phyloP scores from a whole-genome alignment of 1,139 yeast genomes.

The Diutina pseudorugosa region DNA sequence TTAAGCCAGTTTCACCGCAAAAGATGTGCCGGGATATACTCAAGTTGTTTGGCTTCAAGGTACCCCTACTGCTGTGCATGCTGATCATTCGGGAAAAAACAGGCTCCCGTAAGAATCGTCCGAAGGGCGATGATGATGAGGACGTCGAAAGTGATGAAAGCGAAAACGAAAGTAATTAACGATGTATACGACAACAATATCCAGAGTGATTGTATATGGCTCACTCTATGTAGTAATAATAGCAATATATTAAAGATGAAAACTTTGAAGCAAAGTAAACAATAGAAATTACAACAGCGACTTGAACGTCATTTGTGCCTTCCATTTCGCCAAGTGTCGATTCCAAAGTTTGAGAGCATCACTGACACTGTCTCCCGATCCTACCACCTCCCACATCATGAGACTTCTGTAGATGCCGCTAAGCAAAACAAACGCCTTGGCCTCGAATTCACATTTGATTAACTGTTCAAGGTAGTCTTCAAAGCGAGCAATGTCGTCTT shows the following conservation, averaged over 20 bases:
- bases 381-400: not conserved
- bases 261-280: not conserved
- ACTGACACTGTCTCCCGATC: not conserved
- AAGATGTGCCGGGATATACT: not conserved
- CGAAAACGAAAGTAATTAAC: not conserved
- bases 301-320: not conserved
- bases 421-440: not conserved
- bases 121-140: not conserved
- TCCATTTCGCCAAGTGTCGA: not conserved
- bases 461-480: constrained; percentile 14
- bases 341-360: not conserved
- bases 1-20: not conserved
- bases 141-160: not conserved
- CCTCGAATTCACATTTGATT: constrained; percentile 8
- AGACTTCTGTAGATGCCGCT: not conserved
- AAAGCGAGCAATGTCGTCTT: constrained; percentile 38
- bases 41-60: not conserved
- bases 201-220: not conserved
- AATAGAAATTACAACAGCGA: too few species aligned
- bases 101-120: not conserved
- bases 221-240: not conserved
- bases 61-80: not conserved
- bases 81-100: not conserved
- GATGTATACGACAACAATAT: not conserved
- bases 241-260: not conserved